Percentiles rank a stretch among this genome's conserved stretches.
Conservation (phyloP, 2,329 filamentous ascomycete genomes). For the Colletotrichum spaethianum region DNA sequence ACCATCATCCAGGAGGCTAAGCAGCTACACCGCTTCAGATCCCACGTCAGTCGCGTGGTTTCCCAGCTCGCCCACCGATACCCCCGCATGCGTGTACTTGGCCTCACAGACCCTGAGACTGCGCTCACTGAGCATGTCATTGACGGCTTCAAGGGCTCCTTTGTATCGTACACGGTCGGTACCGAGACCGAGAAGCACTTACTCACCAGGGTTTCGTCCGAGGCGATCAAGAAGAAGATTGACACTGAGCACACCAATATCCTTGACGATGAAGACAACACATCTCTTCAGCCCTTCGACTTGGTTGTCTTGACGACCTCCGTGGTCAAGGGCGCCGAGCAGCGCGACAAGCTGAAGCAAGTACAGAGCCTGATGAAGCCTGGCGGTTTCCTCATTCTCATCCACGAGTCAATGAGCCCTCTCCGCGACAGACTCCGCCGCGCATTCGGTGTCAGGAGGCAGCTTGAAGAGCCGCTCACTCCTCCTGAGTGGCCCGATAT, state of each 20-base stretch:
- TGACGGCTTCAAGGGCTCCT: constrained; percentile 59
- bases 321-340: constrained; percentile 49
- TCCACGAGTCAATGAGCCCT: constrained; percentile 44
- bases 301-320: constrained; percentile 49
- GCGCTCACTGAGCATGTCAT: constrained; percentile 54
- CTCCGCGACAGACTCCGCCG: constrained; percentile 43
- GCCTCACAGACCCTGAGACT: constrained; percentile 52
- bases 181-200: constrained; percentile 47
- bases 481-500: constrained; percentile 52
- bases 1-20: constrained; percentile 50
- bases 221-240: constrained; percentile 44
- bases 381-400: constrained; percentile 48
- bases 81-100: constrained; percentile 47
- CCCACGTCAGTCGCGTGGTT: constrained; percentile 34
- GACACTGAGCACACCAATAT: constrained; percentile 43
- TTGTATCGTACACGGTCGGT: constrained; percentile 49
- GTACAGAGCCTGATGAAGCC: constrained; percentile 49
- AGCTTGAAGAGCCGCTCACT: constrained; percentile 35
- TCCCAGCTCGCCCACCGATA: constrained; percentile 40
- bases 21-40: constrained; percentile 50
- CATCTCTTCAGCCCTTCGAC: constrained; percentile 46
- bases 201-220: constrained; percentile 42
- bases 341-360: constrained; percentile 45
- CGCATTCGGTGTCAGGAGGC: constrained; percentile 11
- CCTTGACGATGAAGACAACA: constrained; percentile 53